Evolutionary conservation across 2,329 filamentous ascomycete species (phyloP), one percentile per base, ranked within the genome.

Genomic region (Stagonosporopsis chrysanthemi): DNA sequence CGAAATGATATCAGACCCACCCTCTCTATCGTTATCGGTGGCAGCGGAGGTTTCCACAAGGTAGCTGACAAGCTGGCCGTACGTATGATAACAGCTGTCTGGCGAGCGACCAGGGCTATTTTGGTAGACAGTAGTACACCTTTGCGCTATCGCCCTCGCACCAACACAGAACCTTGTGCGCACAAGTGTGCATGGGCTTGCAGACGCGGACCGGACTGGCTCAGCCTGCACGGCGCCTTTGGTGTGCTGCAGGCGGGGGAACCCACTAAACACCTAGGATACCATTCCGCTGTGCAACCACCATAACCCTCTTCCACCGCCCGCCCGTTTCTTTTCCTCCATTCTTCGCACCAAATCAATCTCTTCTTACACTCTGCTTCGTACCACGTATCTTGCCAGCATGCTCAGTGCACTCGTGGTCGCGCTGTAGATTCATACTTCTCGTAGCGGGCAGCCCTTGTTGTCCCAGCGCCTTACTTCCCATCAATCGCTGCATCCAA

Each of bases 201-300:
- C 70, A 70, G 62, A 57, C 28, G 49, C 62, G 65, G 62, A 60
- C 62, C 64, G 55, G 56, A 63, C 47, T 68, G 66, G 62, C 58
- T 70, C 58, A 63, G 60, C 58, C 49, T 64, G 63, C 64, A 67
- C 67, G 67, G 67, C 69, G 71, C 66, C 70, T 69, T 65, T 69
- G 59, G 64, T 62, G 54, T 60, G 58, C 63, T 64, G 62, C 62
- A 58, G 61, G 59, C 51, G 61, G 70, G 70, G 70, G 61, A 40
- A 64, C 58, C 63, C 63, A 66, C 64, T 62, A 61, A 62, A 51
- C 56, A 56, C 59, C 52, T 58, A 64, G 62, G 65, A 70, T 67
- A 63, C 56, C 72, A 68, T 67, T 70, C 69, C 67, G 60, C 56
- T 68, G 68, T 69, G 65, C 68, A 64, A 73, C 70, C 64, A 69